A percentile compares a stretch with the other conserved stretches of the same genome.
phyloP scores from a whole-genome alignment of 2,329 filamentous ascomycete species.

The Chaetothyriales sp. region DNA sequence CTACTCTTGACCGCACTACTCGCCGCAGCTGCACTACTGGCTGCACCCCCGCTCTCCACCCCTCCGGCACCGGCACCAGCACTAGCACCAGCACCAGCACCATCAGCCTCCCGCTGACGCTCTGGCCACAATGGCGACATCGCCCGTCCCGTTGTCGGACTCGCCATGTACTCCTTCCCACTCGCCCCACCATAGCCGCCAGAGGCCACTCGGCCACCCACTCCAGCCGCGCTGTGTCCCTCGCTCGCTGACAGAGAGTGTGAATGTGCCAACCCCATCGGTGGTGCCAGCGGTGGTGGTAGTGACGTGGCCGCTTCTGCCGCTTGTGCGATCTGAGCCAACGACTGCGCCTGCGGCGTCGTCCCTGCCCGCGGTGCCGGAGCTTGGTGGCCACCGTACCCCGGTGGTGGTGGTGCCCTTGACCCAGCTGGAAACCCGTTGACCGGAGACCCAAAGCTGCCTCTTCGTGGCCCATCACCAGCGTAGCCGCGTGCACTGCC shows the following conservation, averaged over 20 bases:
- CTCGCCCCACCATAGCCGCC: conserved; percentile 13
- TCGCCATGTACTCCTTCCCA: conserved; percentile 12
- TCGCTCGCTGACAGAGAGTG: background rate
- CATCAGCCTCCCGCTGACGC: background rate
- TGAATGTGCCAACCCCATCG: background rate
- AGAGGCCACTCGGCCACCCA: background rate
- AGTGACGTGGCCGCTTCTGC: conserved; percentile 2
- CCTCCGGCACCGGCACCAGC: conserved; percentile 5
- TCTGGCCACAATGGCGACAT: conserved; percentile 7
- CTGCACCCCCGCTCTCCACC: conserved; percentile 2
- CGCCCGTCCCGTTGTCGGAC: conserved; percentile 16
- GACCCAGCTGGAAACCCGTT: conserved; percentile 10
- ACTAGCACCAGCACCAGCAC: conserved; percentile 5
- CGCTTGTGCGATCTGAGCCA: conserved; percentile 12
- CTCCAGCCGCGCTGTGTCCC: background rate
- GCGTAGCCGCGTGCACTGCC: background rate
- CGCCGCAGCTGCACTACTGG: conserved; percentile 2
- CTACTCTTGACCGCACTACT: conserved; percentile 15
- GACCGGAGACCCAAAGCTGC: conserved; percentile 7
- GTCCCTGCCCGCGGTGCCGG: conserved; percentile 6
- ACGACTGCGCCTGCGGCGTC: conserved; percentile 6
- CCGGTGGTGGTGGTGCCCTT: conserved; percentile 2
- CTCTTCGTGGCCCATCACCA: conserved; percentile 7
- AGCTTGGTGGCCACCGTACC: conserved; percentile 5
- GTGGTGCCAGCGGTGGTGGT: background rate